Evolutionary conservation across 1,284 basidiomycete species (phyloP).

Genomic region (Thelephora terrestris): DNA sequence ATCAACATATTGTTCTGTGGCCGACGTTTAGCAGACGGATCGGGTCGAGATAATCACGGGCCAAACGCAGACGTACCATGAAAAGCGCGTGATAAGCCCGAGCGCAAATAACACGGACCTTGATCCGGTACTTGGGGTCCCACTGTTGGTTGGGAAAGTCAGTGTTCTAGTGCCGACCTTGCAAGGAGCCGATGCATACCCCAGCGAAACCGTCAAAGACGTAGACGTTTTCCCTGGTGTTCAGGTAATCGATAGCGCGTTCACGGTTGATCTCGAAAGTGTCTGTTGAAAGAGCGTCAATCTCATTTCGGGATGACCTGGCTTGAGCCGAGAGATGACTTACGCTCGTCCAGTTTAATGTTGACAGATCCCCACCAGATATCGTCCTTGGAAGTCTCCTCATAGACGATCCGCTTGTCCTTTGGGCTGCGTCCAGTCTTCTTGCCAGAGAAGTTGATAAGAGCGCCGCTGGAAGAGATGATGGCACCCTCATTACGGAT

Average conservation of each 20-base stretch:
- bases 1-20: conserved; percentile 96
- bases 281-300: conserved; percentile 39
- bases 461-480: conserved; percentile 90
- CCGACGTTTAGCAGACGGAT: conserved; percentile 8
- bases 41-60: conserved; percentile 7
- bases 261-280: conserved; percentile 99
- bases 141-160: conserved; percentile 39
- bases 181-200: conserved; percentile 29
- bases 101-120: conserved; percentile 98
- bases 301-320: conserved; percentile 2
- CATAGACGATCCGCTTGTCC: conserved; percentile 99
- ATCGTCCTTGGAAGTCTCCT: conserved; percentile 94
- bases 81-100: conserved; percentile 99
- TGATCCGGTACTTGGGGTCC: conserved; percentile 99
- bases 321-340: conserved; percentile 18
- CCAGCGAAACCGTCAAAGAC: conserved; percentile 98
- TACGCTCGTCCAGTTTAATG: conserved; percentile 97
- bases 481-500: conserved; percentile 97
- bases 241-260: conserved; percentile 98
- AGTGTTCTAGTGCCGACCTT: not conserved
- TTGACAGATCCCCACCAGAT: conserved; percentile 99
- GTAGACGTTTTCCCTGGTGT: conserved; percentile 98
- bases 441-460: conserved; percentile 99
- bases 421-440: conserved; percentile 98
- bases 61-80: conserved; percentile 62